Conservation (phyloP, 345 rosid genomes). For the Conringia planisiliqua region DNA sequence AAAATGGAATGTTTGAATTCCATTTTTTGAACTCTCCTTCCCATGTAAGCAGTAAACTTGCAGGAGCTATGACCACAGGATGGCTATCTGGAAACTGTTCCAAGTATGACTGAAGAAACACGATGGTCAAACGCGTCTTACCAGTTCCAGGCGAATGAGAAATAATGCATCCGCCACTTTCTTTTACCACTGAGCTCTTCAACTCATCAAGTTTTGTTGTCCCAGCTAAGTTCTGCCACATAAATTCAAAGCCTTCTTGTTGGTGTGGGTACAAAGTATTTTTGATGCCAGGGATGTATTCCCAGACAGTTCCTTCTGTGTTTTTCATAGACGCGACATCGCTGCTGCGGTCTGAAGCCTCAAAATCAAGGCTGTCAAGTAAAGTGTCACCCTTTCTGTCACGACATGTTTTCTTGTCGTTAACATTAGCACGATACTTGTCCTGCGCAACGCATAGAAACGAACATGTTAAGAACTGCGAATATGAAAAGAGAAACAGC, state of each 20-base stretch:
- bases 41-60: conserved; percentile 64
- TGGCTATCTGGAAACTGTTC: conserved; percentile 47
- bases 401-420: conserved; percentile 18
- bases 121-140: conserved; percentile 73
- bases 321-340: not conserved
- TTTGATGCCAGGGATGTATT: conserved; percentile 52
- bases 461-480: not conserved
- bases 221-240: conserved; percentile 78
- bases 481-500: not conserved
- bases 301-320: conserved; percentile 65
- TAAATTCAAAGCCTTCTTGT: conserved; percentile 72
- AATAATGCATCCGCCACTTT: conserved; percentile 62
- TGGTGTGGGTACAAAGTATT: conserved; percentile 61
- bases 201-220: conserved; percentile 51
- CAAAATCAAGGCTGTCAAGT: conserved; percentile 21
- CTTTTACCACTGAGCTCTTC: conserved; percentile 24
- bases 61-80: conserved; percentile 75
- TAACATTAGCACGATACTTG: conserved; percentile 29
- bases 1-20: conserved; percentile 52
- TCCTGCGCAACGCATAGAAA: conserved; percentile 19
- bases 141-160: conserved; percentile 91
- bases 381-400: conserved; percentile 21
- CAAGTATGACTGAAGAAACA: conserved; percentile 60
- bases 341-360: conserved; percentile 1
- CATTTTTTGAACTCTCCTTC: conserved; percentile 72